phyloP scores from a whole-genome alignment of 2,329 filamentous ascomycete genomes.

The Teratosphaeria nubilosa region DNA sequence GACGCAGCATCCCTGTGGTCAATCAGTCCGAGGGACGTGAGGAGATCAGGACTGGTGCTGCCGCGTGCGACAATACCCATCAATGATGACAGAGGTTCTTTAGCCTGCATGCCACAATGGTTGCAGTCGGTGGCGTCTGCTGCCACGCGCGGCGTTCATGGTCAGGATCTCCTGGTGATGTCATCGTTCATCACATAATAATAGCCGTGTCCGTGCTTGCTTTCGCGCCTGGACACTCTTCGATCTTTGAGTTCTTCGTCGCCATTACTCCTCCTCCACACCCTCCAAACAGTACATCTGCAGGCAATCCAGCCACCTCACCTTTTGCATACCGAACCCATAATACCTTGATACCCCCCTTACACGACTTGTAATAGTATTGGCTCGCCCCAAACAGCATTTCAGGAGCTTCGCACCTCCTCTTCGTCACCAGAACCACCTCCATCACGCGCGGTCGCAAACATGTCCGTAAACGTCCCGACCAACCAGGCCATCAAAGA shows the following conservation, averaged over 20 bases:
- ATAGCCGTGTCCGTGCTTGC: too few relatives aligned
- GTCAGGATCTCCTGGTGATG: too few relatives aligned
- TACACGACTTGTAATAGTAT: background rate
- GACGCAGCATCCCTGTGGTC: background rate
- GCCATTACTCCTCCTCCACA: background rate
- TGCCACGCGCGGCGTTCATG: too few relatives aligned
- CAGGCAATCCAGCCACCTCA: background rate
- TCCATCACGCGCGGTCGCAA: background rate
- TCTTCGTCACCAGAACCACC: background rate
- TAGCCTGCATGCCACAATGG: too few relatives aligned
- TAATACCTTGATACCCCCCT: background rate
- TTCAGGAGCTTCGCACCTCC: background rate
- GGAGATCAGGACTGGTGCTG: too few relatives aligned
- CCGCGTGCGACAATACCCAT: too few relatives aligned
- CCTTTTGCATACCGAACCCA: background rate
- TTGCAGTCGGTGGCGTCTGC: too few relatives aligned
- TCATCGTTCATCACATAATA: too few relatives aligned
- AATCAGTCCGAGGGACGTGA: too few relatives aligned
- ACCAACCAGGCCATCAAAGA: conserved; percentile 68
- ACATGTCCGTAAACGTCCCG: conserved; percentile 55
- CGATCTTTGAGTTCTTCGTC: too few relatives aligned
- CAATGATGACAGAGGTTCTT: too few relatives aligned
- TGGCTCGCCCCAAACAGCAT: background rate
- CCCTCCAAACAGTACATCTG: background rate
- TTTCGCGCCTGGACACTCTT: too few relatives aligned